Evolutionary conservation across 2,329 filamentous ascomycete genomes (phyloP).

Genomic region (Monilinia aucupariae): DNA sequence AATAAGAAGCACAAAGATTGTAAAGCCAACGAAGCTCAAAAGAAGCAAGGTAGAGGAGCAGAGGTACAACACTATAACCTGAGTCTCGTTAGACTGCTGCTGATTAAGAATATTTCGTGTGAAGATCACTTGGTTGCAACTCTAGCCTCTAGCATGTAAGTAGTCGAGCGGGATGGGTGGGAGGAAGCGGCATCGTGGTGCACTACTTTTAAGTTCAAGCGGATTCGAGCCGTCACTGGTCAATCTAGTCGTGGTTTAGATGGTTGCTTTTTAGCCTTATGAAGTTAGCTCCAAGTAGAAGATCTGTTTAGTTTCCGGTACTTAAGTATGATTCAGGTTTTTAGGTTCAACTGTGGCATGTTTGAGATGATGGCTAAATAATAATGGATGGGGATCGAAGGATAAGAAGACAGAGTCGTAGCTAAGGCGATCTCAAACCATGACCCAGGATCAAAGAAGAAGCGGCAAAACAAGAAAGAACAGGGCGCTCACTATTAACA

Average conservation of each 20-base stretch:
- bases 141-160: neutral
- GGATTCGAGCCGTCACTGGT: slow-evolving; percentile 8
- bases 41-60: neutral
- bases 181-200: slow-evolving; percentile 5
- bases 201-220: neutral
- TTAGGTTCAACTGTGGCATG: slow-evolving; percentile 6
- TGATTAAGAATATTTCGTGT: neutral
- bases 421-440: slow-evolving; percentile 8
- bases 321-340: neutral
- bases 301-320: slow-evolving; percentile 6
- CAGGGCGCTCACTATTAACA: neutral
- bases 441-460: slow-evolving; percentile 1
- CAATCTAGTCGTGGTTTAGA: neutral
- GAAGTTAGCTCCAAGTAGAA: neutral
- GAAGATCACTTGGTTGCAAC: neutral
- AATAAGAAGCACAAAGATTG: slow-evolving; percentile 1
- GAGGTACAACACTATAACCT: neutral
- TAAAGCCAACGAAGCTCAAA: neutral
- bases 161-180: slow-evolving; percentile 7
- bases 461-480: slow-evolving; percentile 7
- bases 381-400: neutral
- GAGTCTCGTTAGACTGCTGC: neutral
- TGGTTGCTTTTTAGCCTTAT: slow-evolving; percentile 1
- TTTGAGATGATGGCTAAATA: neutral
- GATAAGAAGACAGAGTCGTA: slow-evolving; percentile 1